A percentile compares a stretch with the other conserved stretches of the same genome.
Conservation (phyloP, 2,329 filamentous ascomycete genomes). For the Thielaviopsis punctulata region DNA sequence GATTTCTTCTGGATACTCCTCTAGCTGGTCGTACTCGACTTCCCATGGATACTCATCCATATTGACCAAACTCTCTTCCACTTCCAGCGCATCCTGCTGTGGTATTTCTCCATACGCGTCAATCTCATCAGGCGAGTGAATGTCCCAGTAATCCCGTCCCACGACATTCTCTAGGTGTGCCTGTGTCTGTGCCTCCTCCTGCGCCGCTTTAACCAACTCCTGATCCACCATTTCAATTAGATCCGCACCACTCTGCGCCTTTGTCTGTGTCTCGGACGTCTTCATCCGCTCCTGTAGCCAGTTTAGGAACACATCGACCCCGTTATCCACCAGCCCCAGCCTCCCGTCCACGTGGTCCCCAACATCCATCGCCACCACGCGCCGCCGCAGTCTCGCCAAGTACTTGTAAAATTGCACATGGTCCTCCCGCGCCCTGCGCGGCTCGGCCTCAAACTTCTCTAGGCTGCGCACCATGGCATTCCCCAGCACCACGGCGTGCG, state of each 20-base stretch:
- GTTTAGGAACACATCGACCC: not conserved
- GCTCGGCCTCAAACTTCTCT: conserved; percentile 18
- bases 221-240: conserved; percentile 12
- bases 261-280: not conserved
- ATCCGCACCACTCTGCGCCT: not conserved
- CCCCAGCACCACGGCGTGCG: conserved; percentile 3
- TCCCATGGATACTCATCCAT: not conserved
- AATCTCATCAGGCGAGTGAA: not conserved
- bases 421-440: conserved; percentile 16
- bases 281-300: not conserved
- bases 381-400: not conserved
- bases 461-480: conserved; percentile 17
- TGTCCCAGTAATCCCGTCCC: not conserved
- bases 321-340: not conserved
- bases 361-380: not conserved
- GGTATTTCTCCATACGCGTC: not conserved
- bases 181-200: not conserved
- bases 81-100: not conserved
- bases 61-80: not conserved
- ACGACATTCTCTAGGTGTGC: not conserved
- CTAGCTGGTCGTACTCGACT: not conserved
- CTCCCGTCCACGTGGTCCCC: not conserved
- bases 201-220: not conserved
- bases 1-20: too few relatives aligned
- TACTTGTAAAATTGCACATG: conserved; percentile 1